Evolutionary conservation across 129 eudicot species (phyloP).

Genomic region (Artemisia annua): DNA sequence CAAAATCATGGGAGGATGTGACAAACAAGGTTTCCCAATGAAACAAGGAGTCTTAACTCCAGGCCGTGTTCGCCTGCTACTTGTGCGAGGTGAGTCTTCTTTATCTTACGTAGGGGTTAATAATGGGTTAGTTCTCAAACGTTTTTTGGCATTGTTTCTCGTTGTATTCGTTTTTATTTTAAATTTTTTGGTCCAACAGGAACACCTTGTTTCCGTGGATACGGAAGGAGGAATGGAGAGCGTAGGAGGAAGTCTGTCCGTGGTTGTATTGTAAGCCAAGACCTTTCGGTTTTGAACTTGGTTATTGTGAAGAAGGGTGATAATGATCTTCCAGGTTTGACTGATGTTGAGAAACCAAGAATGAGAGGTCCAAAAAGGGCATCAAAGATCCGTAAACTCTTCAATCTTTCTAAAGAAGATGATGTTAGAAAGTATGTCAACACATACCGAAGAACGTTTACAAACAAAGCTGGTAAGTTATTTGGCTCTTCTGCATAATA

Average conservation of each 20-base stretch:
- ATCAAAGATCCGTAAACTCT: slow-evolving; percentile 67
- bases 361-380: slow-evolving; percentile 86
- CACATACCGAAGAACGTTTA: slow-evolving; percentile 64
- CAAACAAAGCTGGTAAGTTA: slow-evolving; percentile 52
- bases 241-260: slow-evolving; percentile 69
- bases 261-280: slow-evolving; percentile 72
- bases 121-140: too few relatives aligned
- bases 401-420: slow-evolving; percentile 66
- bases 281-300: slow-evolving; percentile 59
- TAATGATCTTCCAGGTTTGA: slow-evolving; percentile 68
- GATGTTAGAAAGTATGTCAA: slow-evolving; percentile 77
- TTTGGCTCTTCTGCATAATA: not conserved
- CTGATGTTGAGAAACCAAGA: slow-evolving; percentile 70
- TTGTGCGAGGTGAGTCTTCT: slow-evolving; percentile 35
- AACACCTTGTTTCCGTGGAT: slow-evolving; percentile 57
- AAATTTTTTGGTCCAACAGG: slow-evolving; percentile 22
- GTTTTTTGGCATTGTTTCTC: too few relatives aligned
- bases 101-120: too few relatives aligned
- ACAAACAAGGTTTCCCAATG: slow-evolving; percentile 41
- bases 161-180: not conserved
- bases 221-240: slow-evolving; percentile 68
- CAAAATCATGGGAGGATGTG: slow-evolving; percentile 45
- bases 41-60: slow-evolving; percentile 34
- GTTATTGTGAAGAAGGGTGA: slow-evolving; percentile 76
- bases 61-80: slow-evolving; percentile 57